A percentile compares a stretch with the other conserved stretches of the same genome.
phyloP scores from a whole-genome alignment of 805 yeast species.

The Alloascoidea hylecoeti region DNA sequence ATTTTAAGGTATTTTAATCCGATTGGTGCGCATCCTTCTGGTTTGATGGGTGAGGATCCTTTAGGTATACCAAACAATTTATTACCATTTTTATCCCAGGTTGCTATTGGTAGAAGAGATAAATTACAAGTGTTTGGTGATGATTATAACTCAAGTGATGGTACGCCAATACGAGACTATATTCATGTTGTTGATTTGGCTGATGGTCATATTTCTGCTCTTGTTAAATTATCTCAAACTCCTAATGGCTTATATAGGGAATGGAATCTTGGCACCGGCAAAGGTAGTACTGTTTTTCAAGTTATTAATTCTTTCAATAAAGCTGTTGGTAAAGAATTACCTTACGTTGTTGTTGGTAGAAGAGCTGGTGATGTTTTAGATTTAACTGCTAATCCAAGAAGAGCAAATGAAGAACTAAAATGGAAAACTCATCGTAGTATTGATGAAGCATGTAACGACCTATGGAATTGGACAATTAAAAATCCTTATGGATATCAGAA shows the following conservation, averaged over 20 bases:
- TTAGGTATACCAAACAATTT: constrained; percentile 65
- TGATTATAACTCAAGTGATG: constrained; percentile 60
- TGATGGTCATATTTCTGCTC: constrained; percentile 61
- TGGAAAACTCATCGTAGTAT: constrained; percentile 48
- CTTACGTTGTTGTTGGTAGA: constrained; percentile 51
- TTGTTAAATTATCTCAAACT: constrained; percentile 31
- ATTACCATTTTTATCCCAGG: constrained; percentile 65
- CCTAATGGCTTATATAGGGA: constrained; percentile 44
- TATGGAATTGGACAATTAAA: constrained; percentile 66
- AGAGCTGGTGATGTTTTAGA: constrained; percentile 68
- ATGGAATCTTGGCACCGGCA: constrained; percentile 79
- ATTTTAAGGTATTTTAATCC: constrained; percentile 72
- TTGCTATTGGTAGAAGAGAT: constrained; percentile 58
- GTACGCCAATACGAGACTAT: constrained; percentile 74
- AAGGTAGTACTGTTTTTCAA: constrained; percentile 67
- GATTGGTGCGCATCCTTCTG: constrained; percentile 77
- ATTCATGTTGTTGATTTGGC: constrained; percentile 75
- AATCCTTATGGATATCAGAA: constrained; percentile 49
- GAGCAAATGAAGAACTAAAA: constrained; percentile 51
- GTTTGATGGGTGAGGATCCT: constrained; percentile 71
- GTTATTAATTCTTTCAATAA: constrained; percentile 49
- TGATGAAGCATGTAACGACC: constrained; percentile 52
- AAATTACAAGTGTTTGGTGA: constrained; percentile 56
- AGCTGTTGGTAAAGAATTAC: constrained; percentile 50
- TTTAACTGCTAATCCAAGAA: constrained; percentile 54